Evolutionary conservation across 192 early-diverging fungal genomes (phyloP), one percentile per base, ranked within the genome.

Genomic region (Podila epicladia): DNA sequence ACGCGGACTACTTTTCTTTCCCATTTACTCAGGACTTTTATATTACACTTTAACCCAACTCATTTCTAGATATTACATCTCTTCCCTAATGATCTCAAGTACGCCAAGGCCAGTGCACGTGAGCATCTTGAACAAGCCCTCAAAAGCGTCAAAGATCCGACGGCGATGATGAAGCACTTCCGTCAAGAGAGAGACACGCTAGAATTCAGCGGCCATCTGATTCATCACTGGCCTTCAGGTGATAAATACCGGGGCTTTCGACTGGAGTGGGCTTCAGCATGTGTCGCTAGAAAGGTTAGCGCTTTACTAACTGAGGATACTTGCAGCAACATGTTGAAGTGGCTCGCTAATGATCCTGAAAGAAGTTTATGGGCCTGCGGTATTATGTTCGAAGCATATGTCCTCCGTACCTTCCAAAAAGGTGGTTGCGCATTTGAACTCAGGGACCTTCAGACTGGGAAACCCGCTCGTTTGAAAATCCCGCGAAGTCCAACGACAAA

Each of bases 181-280:
- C 19, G 71, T 5, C 59, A 72, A 80, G 71, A 55, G 35, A 68
- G 55, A 33, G 58, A 67, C 0, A 55, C 59, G 51, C 26, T 69
- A 26, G 51, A 72, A 19, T 62, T 72, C 28, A 68, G 75, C 15
- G 61, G 65, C 71, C 76, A 41, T 62, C 58, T 72, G 51, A 61
- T 73, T 58, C 69, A 73, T 55, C 70, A 55, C 13, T 78, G 69
- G 75, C 70, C 76, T 19, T 38, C 8, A 19, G 5, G 24, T 2
- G 29, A 29, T 62, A 29, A 67, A 31, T 67, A 73, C 68, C 33
- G 28, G 20, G 3, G n/a, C n/a, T 69, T 58, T 66, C 67, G 49
- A 29, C 59, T 69, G 60, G 49, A 62, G 69, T 82, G 67, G 78
- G 71, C 78, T 5, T 73, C 78, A 29, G 50, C 33, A 59, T 69